Conservation (phyloP, 495 filamentous ascomycete genomes). For the Daldinia caldariorum region DNA sequence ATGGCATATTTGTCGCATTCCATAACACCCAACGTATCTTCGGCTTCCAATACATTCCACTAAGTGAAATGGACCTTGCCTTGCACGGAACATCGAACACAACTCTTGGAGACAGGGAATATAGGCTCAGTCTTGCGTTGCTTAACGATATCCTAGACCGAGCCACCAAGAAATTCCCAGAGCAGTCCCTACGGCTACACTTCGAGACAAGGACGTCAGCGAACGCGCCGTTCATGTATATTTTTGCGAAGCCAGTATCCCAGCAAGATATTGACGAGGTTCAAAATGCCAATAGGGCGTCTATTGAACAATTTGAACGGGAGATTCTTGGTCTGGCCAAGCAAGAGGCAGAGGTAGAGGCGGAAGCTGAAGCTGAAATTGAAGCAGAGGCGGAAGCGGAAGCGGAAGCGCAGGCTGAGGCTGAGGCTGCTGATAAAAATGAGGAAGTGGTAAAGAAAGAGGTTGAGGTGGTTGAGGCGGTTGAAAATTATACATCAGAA, state of each 20-base stretch:
- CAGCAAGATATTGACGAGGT: slow-evolving; percentile 75
- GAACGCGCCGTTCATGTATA: slow-evolving; percentile 76
- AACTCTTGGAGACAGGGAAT: slow-evolving; percentile 84
- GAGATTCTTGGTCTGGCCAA: slow-evolving; percentile 63
- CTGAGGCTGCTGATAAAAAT: slow-evolving; percentile 13
- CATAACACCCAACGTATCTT: slow-evolving; percentile 97
- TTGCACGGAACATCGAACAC: slow-evolving; percentile 77
- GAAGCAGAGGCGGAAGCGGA: not conserved
- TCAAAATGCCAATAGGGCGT: slow-evolving; percentile 69
- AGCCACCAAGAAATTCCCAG: slow-evolving; percentile 75
- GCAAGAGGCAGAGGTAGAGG: slow-evolving; percentile 42
- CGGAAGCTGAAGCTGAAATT: slow-evolving; percentile 11
- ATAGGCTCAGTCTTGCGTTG: slow-evolving; percentile 78
- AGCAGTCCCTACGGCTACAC: slow-evolving; percentile 80
- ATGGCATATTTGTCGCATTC: slow-evolving; percentile 97
- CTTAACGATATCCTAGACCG: slow-evolving; percentile 81
- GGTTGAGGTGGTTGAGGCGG: slow-evolving; percentile 30
- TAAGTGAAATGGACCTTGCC: slow-evolving; percentile 85
- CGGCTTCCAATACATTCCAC: slow-evolving; percentile 92
- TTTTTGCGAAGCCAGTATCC: slow-evolving; percentile 86
- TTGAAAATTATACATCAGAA: slow-evolving; percentile 40
- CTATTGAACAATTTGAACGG: slow-evolving; percentile 74
- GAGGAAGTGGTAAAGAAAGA: slow-evolving; percentile 33
- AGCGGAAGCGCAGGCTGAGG: not conserved
- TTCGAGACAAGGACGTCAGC: slow-evolving; percentile 77